Percentiles rank a stretch among this genome's conserved stretches.
Conservation (phyloP, 2,329 filamentous ascomycete genomes). For the Fusarium scirpi region DNA sequence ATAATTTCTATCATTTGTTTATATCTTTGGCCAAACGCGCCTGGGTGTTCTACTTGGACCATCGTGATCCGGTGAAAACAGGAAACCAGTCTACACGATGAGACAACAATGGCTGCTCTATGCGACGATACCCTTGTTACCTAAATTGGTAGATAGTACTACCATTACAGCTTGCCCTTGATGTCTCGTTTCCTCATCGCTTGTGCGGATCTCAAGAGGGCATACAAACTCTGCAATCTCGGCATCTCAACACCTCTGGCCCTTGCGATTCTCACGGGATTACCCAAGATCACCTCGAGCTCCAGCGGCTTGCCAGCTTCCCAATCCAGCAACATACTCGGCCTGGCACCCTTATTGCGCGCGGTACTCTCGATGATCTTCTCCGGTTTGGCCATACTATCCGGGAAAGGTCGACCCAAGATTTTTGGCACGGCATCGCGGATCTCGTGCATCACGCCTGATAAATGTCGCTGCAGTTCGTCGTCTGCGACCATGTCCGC, state of each 20-base stretch:
- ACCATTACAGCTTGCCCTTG: slow-evolving; percentile 41
- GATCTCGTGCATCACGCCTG: slow-evolving; percentile 77
- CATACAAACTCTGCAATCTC: slow-evolving; percentile 74
- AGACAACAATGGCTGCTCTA: neutral
- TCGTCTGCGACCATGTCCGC: slow-evolving; percentile 73
- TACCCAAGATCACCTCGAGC: slow-evolving; percentile 78
- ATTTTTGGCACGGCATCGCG: slow-evolving; percentile 72
- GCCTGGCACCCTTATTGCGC: slow-evolving; percentile 72
- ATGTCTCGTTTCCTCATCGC: slow-evolving; percentile 58
- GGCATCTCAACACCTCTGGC: slow-evolving; percentile 73
- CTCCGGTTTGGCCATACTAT: slow-evolving; percentile 69
- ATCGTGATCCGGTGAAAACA: neutral
- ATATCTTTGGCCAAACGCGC: neutral
- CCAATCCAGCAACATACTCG: slow-evolving; percentile 79
- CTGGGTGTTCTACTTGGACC: too few species aligned
- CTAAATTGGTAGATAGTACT: neutral
- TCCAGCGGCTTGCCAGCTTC: slow-evolving; percentile 74
- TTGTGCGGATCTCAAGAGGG: slow-evolving; percentile 72
- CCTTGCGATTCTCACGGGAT: slow-evolving; percentile 74
- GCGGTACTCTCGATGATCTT: slow-evolving; percentile 72
- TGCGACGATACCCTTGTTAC: neutral
- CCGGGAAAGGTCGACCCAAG: slow-evolving; percentile 70
- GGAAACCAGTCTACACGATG: neutral
- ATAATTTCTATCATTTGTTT: neutral
- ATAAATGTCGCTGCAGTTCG: slow-evolving; percentile 71